These are phyloP conservation scores for Ustilago vetiveriae DNA, from an alignment of 1,284 basidiomycete species.

Conservation along the genomic window DNA sequence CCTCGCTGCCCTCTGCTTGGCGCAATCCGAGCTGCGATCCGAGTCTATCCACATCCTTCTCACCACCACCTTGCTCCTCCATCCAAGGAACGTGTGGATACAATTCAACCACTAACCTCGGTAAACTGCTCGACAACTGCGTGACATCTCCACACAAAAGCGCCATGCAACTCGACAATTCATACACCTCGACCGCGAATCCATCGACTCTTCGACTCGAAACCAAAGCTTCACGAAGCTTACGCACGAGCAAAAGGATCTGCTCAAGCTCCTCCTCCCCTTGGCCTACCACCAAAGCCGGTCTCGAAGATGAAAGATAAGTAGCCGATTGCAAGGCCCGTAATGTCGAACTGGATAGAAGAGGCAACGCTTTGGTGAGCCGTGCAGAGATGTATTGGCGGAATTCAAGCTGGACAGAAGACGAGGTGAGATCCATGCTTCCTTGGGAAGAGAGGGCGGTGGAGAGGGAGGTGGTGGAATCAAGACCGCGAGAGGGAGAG, in stretches of 20 bases:
- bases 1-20: background rate
- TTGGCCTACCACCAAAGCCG: background rate
- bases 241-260: conserved; percentile 31
- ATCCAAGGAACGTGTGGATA: background rate
- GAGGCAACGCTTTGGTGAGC: too few species aligned
- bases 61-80: background rate
- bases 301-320: conserved; percentile 3
- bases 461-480: conserved; percentile 19
- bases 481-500: conserved; percentile 42
- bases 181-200: conserved; percentile 42
- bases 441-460: conserved; percentile 22
- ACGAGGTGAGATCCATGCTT: conserved; percentile 30
- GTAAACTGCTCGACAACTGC: conserved; percentile 28
- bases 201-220: conserved; percentile 24
- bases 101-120: conserved; percentile 29
- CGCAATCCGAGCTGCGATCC: too few species aligned
- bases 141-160: conserved; percentile 23
- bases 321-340: background rate
- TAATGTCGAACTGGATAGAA: background rate
- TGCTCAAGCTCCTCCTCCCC: conserved; percentile 33
- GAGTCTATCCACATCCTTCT: too few species aligned
- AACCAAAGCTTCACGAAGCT: conserved; percentile 39
- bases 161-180: conserved; percentile 13
- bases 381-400: conserved; percentile 36
- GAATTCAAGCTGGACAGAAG: conserved; percentile 19